These are phyloP conservation scores for Fusarium hainanense DNA, from an alignment of 2,329 filamentous ascomycete species.

Conservation along the genomic window DNA sequence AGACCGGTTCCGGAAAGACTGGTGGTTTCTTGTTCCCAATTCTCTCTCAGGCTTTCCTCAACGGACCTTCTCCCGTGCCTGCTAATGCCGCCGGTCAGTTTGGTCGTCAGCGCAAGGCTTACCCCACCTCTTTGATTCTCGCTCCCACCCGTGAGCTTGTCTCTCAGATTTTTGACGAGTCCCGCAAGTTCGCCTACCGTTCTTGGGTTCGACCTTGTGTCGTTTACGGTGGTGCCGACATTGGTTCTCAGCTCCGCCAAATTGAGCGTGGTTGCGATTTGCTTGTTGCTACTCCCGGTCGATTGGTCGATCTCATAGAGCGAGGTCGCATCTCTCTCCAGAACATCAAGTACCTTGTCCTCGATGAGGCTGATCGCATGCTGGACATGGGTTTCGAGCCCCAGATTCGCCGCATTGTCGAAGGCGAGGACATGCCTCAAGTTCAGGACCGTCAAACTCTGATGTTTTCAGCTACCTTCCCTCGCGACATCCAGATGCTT, in stretches of 20 bases:
- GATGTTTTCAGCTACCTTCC: constrained; percentile 99
- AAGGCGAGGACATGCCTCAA: constrained; percentile 96
- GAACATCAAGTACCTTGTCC: constrained; percentile 99
- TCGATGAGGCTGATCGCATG: constrained; percentile 99
- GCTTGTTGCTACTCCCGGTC: constrained; percentile 94
- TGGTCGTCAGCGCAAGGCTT: constrained; percentile 95
- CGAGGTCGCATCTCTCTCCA: constrained; percentile 96
- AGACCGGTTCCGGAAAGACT: constrained; percentile 99
- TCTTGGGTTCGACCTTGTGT: constrained; percentile 99
- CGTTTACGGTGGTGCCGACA: constrained; percentile 98
- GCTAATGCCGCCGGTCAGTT: constrained; percentile 75
- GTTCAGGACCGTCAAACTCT: constrained; percentile 91
- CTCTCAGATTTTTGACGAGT: constrained; percentile 97
- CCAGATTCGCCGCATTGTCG: constrained; percentile 97
- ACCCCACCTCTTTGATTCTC: constrained; percentile 94
- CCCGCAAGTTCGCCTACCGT: constrained; percentile 98
- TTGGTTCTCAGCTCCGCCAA: constrained; percentile 96
- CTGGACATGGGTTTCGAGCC: constrained; percentile 99
- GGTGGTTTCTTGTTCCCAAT: constrained; percentile 99
- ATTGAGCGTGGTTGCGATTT: constrained; percentile 98
- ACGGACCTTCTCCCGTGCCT: constrained; percentile 80
- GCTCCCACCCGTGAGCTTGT: constrained; percentile 98
- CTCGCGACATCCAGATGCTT: constrained; percentile 98
- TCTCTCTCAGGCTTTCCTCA: constrained; percentile 94
- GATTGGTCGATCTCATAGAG: constrained; percentile 97